Evolutionary conservation across 2,329 filamentous ascomycete genomes (phyloP).

Genomic region (Tolypocladium album): DNA sequence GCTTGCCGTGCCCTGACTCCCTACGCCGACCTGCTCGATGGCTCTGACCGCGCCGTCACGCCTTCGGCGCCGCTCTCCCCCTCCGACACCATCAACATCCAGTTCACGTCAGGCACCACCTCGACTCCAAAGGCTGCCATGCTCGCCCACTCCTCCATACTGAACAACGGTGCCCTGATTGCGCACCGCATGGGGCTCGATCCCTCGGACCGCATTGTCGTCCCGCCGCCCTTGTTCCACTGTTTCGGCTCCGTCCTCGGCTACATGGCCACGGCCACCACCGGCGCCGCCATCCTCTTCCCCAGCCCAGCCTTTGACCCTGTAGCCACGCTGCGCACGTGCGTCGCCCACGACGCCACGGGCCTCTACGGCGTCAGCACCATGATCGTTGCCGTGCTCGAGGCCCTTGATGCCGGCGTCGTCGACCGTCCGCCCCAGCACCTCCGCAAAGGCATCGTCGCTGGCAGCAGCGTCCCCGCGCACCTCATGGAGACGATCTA

Average conservation of each 20-base stretch:
- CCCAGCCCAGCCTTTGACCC: conserved; percentile 83
- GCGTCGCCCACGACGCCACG: conserved; percentile 41
- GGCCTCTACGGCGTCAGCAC: conserved; percentile 83
- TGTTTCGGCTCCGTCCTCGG: conserved; percentile 89
- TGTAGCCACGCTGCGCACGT: conserved; percentile 52
- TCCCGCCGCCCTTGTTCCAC: conserved; percentile 76
- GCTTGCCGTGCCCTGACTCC: conserved; percentile 31
- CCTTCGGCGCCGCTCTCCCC: conserved; percentile 39
- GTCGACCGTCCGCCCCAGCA: conserved; percentile 13
- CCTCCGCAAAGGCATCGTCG: conserved; percentile 82
- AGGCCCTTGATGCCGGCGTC: conserved; percentile 48
- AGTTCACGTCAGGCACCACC: conserved; percentile 96
- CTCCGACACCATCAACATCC: conserved; percentile 79
- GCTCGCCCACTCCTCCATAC: conserved; percentile 71
- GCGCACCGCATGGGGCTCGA: conserved; percentile 76
- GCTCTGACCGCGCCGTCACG: conserved; percentile 20
- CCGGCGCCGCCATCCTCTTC: conserved; percentile 70
- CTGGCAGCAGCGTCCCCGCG: conserved; percentile 75
- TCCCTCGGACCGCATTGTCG: conserved; percentile 64
- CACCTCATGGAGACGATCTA: conserved; percentile 72
- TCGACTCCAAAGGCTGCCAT: conserved; percentile 85
- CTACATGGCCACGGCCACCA: conserved; percentile 90
- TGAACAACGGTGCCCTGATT: conserved; percentile 86
- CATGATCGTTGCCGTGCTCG: conserved; percentile 86
- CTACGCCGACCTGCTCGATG: conserved; percentile 28